A percentile compares a stretch with the other conserved stretches of the same genome.
These are phyloP conservation scores for Neurospora tetraspora DNA, from an alignment of 495 filamentous ascomycete genomes.

Conservation along the genomic window DNA sequence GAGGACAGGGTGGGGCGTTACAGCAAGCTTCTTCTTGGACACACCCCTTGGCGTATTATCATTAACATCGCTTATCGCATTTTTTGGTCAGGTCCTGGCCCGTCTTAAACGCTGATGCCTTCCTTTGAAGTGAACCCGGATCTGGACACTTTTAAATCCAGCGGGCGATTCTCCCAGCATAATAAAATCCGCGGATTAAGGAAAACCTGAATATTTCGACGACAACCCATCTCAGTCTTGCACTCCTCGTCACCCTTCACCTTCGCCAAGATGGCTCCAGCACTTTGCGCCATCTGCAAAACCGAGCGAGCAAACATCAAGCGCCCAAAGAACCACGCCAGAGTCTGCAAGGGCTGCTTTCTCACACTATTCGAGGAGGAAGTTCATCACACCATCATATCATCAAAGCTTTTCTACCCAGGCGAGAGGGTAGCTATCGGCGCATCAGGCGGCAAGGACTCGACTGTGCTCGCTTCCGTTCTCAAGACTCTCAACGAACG, in stretches of 20 bases:
- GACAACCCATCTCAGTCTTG: neutral
- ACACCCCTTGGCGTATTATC: neutral
- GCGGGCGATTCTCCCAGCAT: no score
- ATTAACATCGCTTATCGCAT: neutral
- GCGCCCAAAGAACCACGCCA: conserved; percentile 84
- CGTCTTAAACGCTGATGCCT: neutral
- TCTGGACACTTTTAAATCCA: neutral
- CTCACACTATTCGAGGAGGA: conserved; percentile 80
- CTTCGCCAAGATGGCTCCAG: conserved; percentile 33
- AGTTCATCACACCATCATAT: conserved; percentile 82
- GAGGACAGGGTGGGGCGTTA: neutral
- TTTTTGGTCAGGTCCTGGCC: neutral
- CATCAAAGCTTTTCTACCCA: conserved; percentile 63
- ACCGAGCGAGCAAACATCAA: conserved; percentile 74
- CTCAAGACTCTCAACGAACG: conserved; percentile 91
- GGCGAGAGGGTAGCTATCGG: conserved; percentile 91
- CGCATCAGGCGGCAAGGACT: conserved; percentile 95
- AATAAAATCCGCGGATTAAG: neutral
- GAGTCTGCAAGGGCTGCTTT: conserved; percentile 86
- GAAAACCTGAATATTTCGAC: neutral
- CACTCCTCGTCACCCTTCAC: no score
- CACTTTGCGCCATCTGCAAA: conserved; percentile 64
- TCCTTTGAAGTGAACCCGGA: neutral
- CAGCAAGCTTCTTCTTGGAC: neutral
- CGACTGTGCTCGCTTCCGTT: conserved; percentile 88